Percentiles rank a stretch among this genome's conserved stretches.
Conservation (phyloP, 2,329 filamentous ascomycete species). For the Talaromyces amestolkiae region DNA sequence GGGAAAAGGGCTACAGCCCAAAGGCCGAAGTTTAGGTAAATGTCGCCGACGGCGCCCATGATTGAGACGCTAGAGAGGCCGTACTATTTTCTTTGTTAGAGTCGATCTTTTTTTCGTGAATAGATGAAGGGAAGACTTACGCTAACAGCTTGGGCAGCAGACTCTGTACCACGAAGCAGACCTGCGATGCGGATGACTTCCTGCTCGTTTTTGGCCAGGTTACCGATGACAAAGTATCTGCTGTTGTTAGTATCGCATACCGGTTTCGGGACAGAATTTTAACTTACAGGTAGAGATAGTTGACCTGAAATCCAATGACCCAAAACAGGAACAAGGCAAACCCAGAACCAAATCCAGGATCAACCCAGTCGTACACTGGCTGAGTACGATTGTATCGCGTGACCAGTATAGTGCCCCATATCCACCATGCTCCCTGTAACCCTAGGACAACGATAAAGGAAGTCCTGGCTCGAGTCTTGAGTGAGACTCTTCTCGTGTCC, state of each 20-base stretch:
- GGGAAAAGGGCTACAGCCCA: conserved; percentile 65
- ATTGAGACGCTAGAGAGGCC: conserved; percentile 61
- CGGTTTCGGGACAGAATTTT: too few species aligned
- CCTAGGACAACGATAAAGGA: conserved; percentile 53
- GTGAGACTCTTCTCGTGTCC: conserved; percentile 55
- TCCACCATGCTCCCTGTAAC: conserved; percentile 68
- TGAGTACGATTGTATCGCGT: conserved; percentile 57
- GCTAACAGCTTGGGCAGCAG: conserved; percentile 69
- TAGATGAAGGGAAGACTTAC: conserved; percentile 31
- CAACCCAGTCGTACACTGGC: conserved; percentile 66
- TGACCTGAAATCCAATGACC: conserved; percentile 66
- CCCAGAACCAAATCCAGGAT: conserved; percentile 61
- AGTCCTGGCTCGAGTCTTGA: conserved; percentile 55
- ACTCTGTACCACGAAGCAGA: conserved; percentile 67
- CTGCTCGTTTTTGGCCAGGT: conserved; percentile 59
- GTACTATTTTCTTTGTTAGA: conserved; percentile 45
- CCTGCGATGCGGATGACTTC: conserved; percentile 68
- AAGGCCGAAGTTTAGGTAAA: conserved; percentile 69
- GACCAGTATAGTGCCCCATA: conserved; percentile 66
- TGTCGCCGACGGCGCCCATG: conserved; percentile 63
- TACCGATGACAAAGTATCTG: conserved; percentile 68
- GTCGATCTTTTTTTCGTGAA: background rate
- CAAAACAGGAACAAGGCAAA: conserved; percentile 69
- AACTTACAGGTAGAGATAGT: conserved; percentile 65
- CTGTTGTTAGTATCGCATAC: too few species aligned